phyloP scores from a whole-genome alignment of 208 protist species.

The Trypanosoma cruzi region DNA sequence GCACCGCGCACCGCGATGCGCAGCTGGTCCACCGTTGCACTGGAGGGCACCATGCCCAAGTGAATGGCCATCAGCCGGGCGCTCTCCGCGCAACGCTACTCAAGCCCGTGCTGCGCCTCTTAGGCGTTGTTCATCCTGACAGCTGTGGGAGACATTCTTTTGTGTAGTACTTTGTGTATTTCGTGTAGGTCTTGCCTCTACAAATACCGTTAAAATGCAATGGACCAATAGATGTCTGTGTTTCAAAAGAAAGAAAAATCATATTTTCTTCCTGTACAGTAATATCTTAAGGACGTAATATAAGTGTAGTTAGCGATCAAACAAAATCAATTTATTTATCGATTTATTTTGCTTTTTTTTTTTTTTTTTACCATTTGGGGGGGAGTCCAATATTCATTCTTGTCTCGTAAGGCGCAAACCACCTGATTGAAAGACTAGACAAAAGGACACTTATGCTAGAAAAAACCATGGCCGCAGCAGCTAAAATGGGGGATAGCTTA shows the following conservation, averaged over 20 bases:
- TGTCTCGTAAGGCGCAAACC: conserved; percentile 48
- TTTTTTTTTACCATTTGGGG: too few species aligned
- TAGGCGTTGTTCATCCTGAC: background rate
- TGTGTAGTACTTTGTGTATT: background rate
- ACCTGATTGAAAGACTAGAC: conserved; percentile 71
- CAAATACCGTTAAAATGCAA: conserved; percentile 7
- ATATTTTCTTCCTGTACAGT: too few species aligned
- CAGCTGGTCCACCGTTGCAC: too few species aligned
- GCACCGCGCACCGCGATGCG: too few species aligned
- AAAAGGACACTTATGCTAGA: conserved; percentile 79
- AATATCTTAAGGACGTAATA: too few species aligned
- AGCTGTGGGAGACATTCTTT: too few species aligned
- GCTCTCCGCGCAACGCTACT: background rate
- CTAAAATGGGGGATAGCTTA: conserved; percentile 69
- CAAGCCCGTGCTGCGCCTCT: background rate
- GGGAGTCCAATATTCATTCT: too few species aligned
- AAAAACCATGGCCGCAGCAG: conserved; percentile 78
- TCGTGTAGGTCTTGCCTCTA: background rate
- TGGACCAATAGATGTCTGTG: conserved; percentile 4
- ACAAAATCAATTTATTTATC: too few species aligned
- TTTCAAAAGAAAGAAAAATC: conserved; percentile 18
- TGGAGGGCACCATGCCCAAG: too few species aligned
- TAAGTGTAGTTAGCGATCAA: too few species aligned
- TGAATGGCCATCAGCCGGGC: too few species aligned
- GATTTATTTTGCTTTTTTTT: too few species aligned